Percentiles rank a stretch among this genome's conserved stretches.
Conservation (phyloP, 106 monocot species). For the Posidonia australis region DNA sequence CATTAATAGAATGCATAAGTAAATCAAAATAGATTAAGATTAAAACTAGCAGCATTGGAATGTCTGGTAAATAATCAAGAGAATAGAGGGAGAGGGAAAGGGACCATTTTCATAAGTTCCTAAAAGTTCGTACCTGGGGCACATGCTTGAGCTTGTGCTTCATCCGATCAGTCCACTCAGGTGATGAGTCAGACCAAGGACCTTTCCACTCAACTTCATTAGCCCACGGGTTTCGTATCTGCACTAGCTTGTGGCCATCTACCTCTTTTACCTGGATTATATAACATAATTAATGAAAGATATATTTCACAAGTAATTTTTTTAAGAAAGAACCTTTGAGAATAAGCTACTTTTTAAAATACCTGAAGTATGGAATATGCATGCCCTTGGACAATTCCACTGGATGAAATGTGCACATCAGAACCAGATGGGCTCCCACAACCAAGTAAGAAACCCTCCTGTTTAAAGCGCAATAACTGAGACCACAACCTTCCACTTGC, state of each 20-base stretch:
- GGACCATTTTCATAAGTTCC: background rate
- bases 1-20: background rate
- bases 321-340: background rate
- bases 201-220: constrained; percentile 99
- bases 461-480: constrained; percentile 84
- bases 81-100: background rate
- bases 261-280: constrained; percentile 69
- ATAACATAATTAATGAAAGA: too few relatives aligned
- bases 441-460: constrained; percentile 93
- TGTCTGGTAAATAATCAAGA: background rate
- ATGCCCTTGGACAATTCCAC: constrained; percentile 99
- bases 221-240: constrained; percentile 97
- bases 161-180: constrained; percentile 96
- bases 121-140: constrained; percentile 42
- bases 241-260: constrained; percentile 96
- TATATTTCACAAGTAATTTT: too few relatives aligned
- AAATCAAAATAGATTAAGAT: background rate
- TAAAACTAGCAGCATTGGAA: background rate
- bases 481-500: constrained; percentile 98
- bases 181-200: constrained; percentile 93
- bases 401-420: constrained; percentile 85
- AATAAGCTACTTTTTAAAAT: background rate
- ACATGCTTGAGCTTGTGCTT: constrained; percentile 95
- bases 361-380: constrained; percentile 98
- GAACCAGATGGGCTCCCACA: constrained; percentile 97